Base-by-base conservation (phyloP, 768 basidiomycete genomes). In the Lentinula sp. region DNA sequence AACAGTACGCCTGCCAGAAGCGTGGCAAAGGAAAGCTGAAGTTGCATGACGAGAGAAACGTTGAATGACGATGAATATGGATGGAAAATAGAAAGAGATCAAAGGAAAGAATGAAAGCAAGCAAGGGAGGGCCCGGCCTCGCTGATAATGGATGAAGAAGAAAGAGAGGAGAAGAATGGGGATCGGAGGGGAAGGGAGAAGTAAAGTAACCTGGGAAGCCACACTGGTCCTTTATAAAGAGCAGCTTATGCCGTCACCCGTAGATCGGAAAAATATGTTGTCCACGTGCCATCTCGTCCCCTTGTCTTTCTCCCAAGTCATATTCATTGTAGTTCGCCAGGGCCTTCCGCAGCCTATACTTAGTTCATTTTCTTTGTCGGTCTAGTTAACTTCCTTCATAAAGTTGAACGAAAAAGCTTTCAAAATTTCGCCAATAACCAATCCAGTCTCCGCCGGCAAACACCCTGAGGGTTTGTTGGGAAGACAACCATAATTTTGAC, bases 1-100 rank as follows among this genome's bases (percentile, higher is more conserved):
- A 80, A 64, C 50, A 84, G 67, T 61, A 88, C 64, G 70, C 77
- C 80, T 64, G 80, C 78, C 62, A 85, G 75, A 65, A 89, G 76
- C 63, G 80, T 62, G 61, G 78, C 73, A 65, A 88, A 78, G 45
- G 76, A 72, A 65, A 80, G 65, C 49, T 74, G 74, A 68, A 88
- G 74, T 65, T 82, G 81, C 88, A 90, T 89, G 65, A 67, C 72
- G 63, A 54, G 50, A 28, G 62, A 63, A 64, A 59, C 50, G 66
- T 62, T 52, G 67, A 48, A 63, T 63, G 69, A 65, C 58, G 54
- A 61, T 59, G 54, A 40, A 57, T 23, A 65, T 63, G 63, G 52
- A 57, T 52, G 50, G 59, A 60, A 61, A 48, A 55, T 62, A 6
- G 59, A 52, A 58, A 52, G 52, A 70, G 67, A 69, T 64, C 67